These are phyloP conservation scores for Boletus sp. DNA, from an alignment of 768 basidiomycete genomes.

Conservation along the genomic window DNA sequence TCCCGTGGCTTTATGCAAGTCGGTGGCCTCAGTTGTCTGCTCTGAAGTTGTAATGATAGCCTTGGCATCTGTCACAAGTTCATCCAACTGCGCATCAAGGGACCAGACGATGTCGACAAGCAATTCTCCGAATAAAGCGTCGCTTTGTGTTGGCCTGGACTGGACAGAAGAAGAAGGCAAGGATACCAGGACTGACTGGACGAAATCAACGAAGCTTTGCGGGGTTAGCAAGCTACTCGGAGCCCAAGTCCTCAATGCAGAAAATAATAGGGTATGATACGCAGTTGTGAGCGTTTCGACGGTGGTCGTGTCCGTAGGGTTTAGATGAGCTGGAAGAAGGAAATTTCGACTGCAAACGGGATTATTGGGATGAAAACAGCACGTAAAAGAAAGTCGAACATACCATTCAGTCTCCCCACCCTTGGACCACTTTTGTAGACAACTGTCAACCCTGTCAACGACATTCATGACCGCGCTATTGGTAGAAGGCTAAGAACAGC, in stretches of 20 bases:
- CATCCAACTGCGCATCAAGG: slow-evolving; percentile 73
- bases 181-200: slow-evolving; percentile 54
- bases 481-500: slow-evolving; percentile 3
- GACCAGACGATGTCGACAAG: slow-evolving; percentile 83
- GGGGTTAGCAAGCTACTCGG: slow-evolving; percentile 45
- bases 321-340: slow-evolving; percentile 57
- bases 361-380: slow-evolving; percentile 15
- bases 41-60: slow-evolving; percentile 34
- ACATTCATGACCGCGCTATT: slow-evolving; percentile 50
- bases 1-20: slow-evolving; percentile 34
- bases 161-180: slow-evolving; percentile 64
- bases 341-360: slow-evolving; percentile 51
- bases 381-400: slow-evolving; percentile 21
- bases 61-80: slow-evolving; percentile 57
- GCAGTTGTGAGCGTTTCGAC: slow-evolving; percentile 58
- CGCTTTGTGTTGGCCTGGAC: slow-evolving; percentile 37
- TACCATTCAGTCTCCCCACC: slow-evolving; percentile 66
- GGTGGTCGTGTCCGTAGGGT: slow-evolving; percentile 49
- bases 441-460: slow-evolving; percentile 48
- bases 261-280: slow-evolving; percentile 65
- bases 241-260: slow-evolving; percentile 56
- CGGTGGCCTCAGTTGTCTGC: slow-evolving; percentile 20
- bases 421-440: slow-evolving; percentile 51
- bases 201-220: slow-evolving; percentile 55
- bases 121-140: slow-evolving; percentile 56